Percentiles rank a stretch among this genome's conserved stretches.
These are phyloP conservation scores for Zygosaccharomyces kombuchaensis DNA, from an alignment of 805 yeast species.

Conservation along the genomic window DNA sequence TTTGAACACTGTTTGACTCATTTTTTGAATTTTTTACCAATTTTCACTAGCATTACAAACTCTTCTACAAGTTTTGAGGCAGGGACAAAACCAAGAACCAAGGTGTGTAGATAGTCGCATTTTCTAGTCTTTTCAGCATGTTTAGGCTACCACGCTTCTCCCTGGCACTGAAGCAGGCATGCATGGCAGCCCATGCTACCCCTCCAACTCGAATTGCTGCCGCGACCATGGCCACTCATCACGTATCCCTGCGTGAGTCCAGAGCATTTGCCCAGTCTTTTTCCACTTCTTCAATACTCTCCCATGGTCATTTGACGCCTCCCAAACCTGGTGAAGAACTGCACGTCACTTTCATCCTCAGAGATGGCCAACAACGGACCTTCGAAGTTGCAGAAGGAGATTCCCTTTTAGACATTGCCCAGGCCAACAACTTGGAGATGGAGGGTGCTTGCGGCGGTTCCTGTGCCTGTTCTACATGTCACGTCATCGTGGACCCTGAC, in stretches of 20 bases:
- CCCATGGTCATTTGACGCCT: constrained; percentile 83
- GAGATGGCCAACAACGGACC: constrained; percentile 80
- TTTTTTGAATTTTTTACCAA: background rate
- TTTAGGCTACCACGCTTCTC: constrained; percentile 1
- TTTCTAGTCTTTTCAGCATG: background rate
- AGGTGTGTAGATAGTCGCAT: background rate
- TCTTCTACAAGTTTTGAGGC: background rate
- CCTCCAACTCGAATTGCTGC: background rate
- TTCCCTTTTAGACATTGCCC: constrained; percentile 87
- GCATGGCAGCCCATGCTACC: background rate
- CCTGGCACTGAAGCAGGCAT: background rate
- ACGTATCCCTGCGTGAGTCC: background rate
- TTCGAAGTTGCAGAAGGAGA: constrained; percentile 92
- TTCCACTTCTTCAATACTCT: constrained; percentile 22
- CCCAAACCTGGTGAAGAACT: constrained; percentile 93
- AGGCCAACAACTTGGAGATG: constrained; percentile 88
- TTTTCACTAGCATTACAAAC: background rate
- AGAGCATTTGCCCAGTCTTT: background rate
- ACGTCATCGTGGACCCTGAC: constrained; percentile 93
- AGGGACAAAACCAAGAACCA: background rate
- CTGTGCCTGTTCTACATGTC: constrained; percentile 98
- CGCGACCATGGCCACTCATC: background rate
- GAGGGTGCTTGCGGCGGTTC: constrained; percentile 99
- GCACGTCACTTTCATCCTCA: constrained; percentile 81
- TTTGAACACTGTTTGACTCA: background rate